Evolutionary conservation across 2,329 filamentous ascomycete species (phyloP).

Genomic region (Ophiostoma perfectum): DNA sequence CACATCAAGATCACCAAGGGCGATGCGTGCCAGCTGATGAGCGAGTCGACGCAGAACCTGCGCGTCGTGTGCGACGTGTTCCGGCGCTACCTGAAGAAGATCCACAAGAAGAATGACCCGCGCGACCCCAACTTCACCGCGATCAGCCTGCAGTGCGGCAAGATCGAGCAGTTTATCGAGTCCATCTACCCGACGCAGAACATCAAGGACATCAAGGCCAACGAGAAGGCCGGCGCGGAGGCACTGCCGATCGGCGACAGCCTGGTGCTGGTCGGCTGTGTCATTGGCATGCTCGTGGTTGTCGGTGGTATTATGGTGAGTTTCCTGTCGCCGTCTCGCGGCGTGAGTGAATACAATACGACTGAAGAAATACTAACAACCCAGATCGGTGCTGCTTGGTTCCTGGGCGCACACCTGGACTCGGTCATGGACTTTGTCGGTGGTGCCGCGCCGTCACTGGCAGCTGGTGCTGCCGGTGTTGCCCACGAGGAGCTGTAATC

Average conservation of each 20-base stretch:
- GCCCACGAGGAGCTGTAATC: conserved; percentile 34
- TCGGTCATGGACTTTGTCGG: conserved; percentile 46
- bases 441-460: background rate
- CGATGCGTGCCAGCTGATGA: conserved; percentile 85
- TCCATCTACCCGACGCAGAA: conserved; percentile 83
- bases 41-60: conserved; percentile 86
- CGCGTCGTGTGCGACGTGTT: conserved; percentile 76
- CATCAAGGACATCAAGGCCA: conserved; percentile 48
- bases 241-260: conserved; percentile 54
- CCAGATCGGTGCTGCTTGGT: conserved; percentile 71
- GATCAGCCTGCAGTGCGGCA: conserved; percentile 85
- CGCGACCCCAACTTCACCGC: conserved; percentile 86
- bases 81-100: conserved; percentile 68
- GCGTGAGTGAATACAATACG: too few species aligned
- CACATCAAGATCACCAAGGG: conserved; percentile 98
- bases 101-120: conserved; percentile 90
- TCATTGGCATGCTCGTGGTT: conserved; percentile 62
- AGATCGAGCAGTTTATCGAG: conserved; percentile 96
- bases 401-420: conserved; percentile 79
- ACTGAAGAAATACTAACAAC: conserved; percentile 9
- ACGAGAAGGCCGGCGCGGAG: conserved; percentile 37
- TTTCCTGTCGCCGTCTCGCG: conserved; percentile 22
- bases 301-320: conserved; percentile 77
- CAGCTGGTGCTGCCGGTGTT: conserved; percentile 18
- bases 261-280: conserved; percentile 60